Percentiles rank a stretch among this genome's conserved stretches.
phyloP scores from a whole-genome alignment of 139 green algal genomes.

The Chlorella sp. region DNA sequence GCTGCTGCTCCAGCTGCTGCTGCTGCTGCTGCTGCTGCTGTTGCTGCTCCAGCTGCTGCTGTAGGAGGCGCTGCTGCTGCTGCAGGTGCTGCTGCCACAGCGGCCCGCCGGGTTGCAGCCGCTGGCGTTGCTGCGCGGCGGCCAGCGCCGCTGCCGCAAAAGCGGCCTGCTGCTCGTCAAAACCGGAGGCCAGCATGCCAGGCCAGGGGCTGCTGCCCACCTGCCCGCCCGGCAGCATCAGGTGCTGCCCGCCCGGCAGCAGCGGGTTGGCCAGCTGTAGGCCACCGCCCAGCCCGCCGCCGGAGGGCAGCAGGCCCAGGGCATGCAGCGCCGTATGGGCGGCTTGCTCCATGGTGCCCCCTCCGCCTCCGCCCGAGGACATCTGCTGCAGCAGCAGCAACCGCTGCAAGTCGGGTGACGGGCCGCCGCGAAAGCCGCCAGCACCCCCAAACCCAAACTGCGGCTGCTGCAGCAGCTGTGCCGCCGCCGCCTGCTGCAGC shows the following conservation, averaged over 20 bases:
- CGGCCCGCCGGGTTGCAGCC: neutral
- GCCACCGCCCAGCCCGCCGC: too few species aligned
- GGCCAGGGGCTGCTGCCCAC: neutral
- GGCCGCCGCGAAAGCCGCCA: too few species aligned
- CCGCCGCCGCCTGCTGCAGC: neutral
- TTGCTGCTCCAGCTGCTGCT: neutral
- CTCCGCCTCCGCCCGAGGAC: too few species aligned
- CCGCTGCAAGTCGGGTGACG: too few species aligned
- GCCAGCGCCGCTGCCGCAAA: neutral
- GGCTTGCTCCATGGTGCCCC: too few species aligned
- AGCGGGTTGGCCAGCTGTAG: too few species aligned
- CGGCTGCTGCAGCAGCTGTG: neutral
- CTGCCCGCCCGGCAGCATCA: neutral
- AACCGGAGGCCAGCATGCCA: neutral
- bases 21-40: neutral
- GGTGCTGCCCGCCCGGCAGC: neutral
- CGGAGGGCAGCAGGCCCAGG: too few species aligned
- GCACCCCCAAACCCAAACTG: too few species aligned
- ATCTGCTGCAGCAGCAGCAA: too few species aligned
- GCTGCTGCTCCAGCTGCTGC: neutral
- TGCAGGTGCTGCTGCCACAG: neutral
- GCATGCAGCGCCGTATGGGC: too few species aligned
- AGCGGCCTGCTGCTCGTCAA: neutral
- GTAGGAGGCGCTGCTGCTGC: neutral
- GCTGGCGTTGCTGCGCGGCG: neutral